phyloP scores from a whole-genome alignment of 306 rosid species.

The Ceratonia siliqua region DNA sequence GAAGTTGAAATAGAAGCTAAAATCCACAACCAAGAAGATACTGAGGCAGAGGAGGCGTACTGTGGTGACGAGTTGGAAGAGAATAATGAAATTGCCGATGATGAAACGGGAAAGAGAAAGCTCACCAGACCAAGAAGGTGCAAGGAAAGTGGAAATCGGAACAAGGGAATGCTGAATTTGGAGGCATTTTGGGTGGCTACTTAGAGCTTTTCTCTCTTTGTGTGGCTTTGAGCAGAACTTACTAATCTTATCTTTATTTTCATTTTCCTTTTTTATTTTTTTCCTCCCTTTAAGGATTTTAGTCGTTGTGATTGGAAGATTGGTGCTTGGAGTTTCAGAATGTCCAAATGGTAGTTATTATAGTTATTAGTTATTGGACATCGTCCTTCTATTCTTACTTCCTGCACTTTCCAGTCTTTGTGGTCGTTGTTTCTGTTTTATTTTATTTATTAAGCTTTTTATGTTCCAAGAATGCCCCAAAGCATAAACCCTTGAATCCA shows the following conservation, averaged over 20 bases:
- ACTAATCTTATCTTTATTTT: conserved; percentile 5
- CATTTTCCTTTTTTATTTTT: background rate
- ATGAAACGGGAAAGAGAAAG: conserved; percentile 44
- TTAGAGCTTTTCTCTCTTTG: conserved; percentile 36
- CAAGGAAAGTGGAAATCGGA: conserved; percentile 59
- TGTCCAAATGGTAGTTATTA: conserved; percentile 66
- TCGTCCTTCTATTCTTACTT: conserved; percentile 32
- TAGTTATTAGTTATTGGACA: conserved; percentile 48
- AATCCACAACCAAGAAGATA: conserved; percentile 15
- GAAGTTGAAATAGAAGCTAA: background rate
- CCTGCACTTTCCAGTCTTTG: conserved; percentile 1
- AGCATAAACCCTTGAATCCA: background rate
- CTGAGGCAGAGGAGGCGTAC: conserved; percentile 16
- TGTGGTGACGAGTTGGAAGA: conserved; percentile 41
- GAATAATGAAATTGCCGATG: conserved; percentile 40
- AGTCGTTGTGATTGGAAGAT: conserved; percentile 34
- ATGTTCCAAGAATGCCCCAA: conserved; percentile 26
- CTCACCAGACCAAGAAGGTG: conserved; percentile 57
- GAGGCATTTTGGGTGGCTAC: conserved; percentile 52
- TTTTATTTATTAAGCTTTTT: conserved; percentile 6
- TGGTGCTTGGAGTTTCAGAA: conserved; percentile 38
- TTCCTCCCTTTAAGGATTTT: conserved; percentile 1
- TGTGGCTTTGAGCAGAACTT: conserved; percentile 32
- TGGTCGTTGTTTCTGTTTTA: conserved; percentile 4
- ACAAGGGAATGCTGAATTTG: conserved; percentile 42